Conservation (phyloP, 2,329 filamentous ascomycete genomes). For the Phialophora expanda region DNA sequence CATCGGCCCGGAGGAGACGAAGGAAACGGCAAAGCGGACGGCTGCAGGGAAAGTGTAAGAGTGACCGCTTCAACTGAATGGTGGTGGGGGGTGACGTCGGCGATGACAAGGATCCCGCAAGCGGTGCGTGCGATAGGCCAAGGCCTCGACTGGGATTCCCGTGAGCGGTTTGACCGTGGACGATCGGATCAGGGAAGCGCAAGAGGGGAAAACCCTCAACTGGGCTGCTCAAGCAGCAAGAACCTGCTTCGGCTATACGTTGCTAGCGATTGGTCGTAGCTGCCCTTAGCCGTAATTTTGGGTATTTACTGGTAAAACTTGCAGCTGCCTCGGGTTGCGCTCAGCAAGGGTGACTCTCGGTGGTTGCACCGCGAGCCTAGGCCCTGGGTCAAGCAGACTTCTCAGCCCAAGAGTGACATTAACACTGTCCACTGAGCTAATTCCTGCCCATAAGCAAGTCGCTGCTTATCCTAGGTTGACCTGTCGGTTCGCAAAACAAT, state of each 20-base stretch:
- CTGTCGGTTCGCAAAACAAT: not conserved
- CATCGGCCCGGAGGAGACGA: conserved; percentile 23
- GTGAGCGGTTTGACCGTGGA: conserved; percentile 10
- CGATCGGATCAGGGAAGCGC: not conserved
- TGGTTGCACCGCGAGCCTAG: conserved; percentile 8
- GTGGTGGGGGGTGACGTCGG: conserved; percentile 22
- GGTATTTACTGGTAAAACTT: conserved; percentile 10
- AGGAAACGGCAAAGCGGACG: conserved; percentile 14
- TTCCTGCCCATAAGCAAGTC: conserved; percentile 9
- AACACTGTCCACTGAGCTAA: not conserved
- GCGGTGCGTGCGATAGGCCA: conserved; percentile 2
- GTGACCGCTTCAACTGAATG: conserved; percentile 6
- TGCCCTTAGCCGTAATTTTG: conserved; percentile 17
- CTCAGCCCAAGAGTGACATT: conserved; percentile 7
- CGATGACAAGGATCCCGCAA: conserved; percentile 7
- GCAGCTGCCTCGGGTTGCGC: conserved; percentile 4
- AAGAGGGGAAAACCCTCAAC: conserved; percentile 3
- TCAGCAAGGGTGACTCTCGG: conserved; percentile 9
- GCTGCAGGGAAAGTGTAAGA: conserved; percentile 17
- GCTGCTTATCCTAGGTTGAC: conserved; percentile 2
- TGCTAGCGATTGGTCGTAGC: conserved; percentile 5
- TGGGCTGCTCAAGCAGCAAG: conserved; percentile 15
- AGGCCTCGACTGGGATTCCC: not conserved
- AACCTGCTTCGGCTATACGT: conserved; percentile 30
- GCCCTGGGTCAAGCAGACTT: not conserved